Base-by-base conservation (phyloP, 495 filamentous ascomycete species). In the Podospora pseudoanserina region DNA sequence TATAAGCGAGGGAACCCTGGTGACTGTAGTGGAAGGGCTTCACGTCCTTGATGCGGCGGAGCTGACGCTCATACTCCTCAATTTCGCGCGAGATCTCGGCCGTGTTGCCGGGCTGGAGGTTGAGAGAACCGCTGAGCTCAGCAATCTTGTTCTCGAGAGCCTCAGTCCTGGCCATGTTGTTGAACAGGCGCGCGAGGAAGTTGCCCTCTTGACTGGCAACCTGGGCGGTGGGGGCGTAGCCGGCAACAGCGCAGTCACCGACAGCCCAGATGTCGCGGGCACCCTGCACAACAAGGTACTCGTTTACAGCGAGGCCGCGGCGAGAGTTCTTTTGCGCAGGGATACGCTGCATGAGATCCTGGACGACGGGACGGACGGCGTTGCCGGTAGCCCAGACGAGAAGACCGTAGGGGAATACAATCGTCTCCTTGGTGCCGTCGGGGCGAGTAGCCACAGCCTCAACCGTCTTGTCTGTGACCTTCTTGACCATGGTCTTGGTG, bases 341-440 rank as follows among this genome's bases (percentile, higher is more conserved):
- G 67, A 99, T 92, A 79, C 94, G 91, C 70, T 78, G 79, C 89
- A 97, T 96, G 58, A 98, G 87, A 79, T 98, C 94, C 73, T 88
- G 90, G 77, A 98, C 86, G 15, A 98, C 84, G 32, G 88, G 88
- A 67, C 96, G 92, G 32, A 99, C 83, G 20, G 95, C 93, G 76
- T 99, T 99, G 79, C 96, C 96, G 53, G 96, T 98, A 55, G 95
- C 95, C 95, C 95, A 99, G 65, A 99, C 94, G 39, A 99, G 87
- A 60, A 97, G 89, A 73, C 95, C 95, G 80, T 96, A 99, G 60
- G 96, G 95, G 74, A 98, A 90, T 34, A 86, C 85, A 77, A 97
- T 86, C 54, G 86, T 76, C 63, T 88, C 83, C 85, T 96, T 96
- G 75, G 87, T 86, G 73, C 96, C 96, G 71, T 96, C 91, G n/a